Evolutionary conservation across 805 yeast species (phyloP).

Genomic region (Komagataella ulmi): DNA sequence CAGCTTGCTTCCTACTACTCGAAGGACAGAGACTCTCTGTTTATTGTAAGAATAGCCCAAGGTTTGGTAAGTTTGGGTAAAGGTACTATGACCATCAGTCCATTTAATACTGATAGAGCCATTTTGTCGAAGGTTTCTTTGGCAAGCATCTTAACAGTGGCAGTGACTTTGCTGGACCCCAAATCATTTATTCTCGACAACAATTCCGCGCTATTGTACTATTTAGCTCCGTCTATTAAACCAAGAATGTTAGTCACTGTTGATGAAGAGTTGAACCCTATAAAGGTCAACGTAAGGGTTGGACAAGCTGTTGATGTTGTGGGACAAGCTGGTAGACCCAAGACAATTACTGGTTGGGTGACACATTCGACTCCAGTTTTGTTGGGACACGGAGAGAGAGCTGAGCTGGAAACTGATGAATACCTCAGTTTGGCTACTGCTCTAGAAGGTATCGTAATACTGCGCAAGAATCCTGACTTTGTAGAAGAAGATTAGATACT

Average conservation of each 20-base stretch:
- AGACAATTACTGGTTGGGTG: slow-evolving; percentile 98
- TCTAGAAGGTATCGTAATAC: slow-evolving; percentile 86
- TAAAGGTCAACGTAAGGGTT: slow-evolving; percentile 92
- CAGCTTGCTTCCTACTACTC: slow-evolving; percentile 90
- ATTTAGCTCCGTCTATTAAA: slow-evolving; percentile 75
- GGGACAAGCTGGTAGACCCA: slow-evolving; percentile 98
- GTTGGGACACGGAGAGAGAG: slow-evolving; percentile 88
- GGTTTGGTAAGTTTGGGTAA: slow-evolving; percentile 93
- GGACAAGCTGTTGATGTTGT: slow-evolving; percentile 99
- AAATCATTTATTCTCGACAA: slow-evolving; percentile 66
- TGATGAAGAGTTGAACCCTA: slow-evolving; percentile 79
- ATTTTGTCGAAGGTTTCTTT: slow-evolving; percentile 79
- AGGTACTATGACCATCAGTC: slow-evolving; percentile 83
- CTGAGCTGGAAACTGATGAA: slow-evolving; percentile 92
- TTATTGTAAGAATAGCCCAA: slow-evolving; percentile 89
- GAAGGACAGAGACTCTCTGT: slow-evolving; percentile 80
- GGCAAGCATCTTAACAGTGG: slow-evolving; percentile 77
- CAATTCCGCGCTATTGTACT: slow-evolving; percentile 70
- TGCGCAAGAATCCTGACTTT: slow-evolving; percentile 81
- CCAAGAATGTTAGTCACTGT: slow-evolving; percentile 91
- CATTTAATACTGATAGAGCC: slow-evolving; percentile 81
- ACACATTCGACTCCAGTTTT: slow-evolving; percentile 97
- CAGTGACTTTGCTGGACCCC: slow-evolving; percentile 80
- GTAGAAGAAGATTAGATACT: slow-evolving; percentile 1
- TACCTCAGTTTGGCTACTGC: slow-evolving; percentile 71